phyloP scores from a whole-genome alignment of 768 basidiomycete species.

The Termitomyces sp. region DNA sequence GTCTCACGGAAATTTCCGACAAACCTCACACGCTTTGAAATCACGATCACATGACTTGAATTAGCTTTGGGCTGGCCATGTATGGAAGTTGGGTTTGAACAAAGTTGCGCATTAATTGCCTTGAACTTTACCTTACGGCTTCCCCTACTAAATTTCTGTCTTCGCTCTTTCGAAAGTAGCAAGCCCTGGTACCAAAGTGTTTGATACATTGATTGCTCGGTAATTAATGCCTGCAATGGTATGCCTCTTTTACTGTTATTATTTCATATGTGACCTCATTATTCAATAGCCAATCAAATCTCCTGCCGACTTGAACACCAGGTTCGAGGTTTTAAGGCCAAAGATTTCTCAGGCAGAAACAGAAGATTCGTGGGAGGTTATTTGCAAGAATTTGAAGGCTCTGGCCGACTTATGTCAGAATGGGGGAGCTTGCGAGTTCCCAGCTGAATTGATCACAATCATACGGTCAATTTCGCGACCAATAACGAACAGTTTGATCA shows the following conservation, averaged over 20 bases:
- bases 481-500: constrained; percentile 13
- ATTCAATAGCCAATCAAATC: constrained; percentile 7
- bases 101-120: too few relatives aligned
- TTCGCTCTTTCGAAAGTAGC: not conserved
- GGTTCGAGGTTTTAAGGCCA: constrained; percentile 7
- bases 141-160: not conserved
- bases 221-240: constrained; percentile 7
- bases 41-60: constrained; percentile 14
- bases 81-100: not conserved
- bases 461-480: constrained; percentile 16
- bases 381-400: constrained; percentile 8
- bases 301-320: constrained; percentile 7
- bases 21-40: too few relatives aligned
- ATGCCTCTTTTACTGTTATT: not conserved
- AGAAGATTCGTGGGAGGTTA: constrained; percentile 18
- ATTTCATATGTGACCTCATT: not conserved
- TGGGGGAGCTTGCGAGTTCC: constrained; percentile 15
- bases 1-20: too few relatives aligned
- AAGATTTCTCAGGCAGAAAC: constrained; percentile 15
- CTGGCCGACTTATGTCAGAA: constrained; percentile 10
- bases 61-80: not conserved
- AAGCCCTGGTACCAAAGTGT: not conserved
- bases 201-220: not conserved
- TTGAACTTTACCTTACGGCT: not conserved
- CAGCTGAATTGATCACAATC: constrained; percentile 12